phyloP scores from a whole-genome alignment of 352 stramenopile species.

The Phytophthora pini region DNA sequence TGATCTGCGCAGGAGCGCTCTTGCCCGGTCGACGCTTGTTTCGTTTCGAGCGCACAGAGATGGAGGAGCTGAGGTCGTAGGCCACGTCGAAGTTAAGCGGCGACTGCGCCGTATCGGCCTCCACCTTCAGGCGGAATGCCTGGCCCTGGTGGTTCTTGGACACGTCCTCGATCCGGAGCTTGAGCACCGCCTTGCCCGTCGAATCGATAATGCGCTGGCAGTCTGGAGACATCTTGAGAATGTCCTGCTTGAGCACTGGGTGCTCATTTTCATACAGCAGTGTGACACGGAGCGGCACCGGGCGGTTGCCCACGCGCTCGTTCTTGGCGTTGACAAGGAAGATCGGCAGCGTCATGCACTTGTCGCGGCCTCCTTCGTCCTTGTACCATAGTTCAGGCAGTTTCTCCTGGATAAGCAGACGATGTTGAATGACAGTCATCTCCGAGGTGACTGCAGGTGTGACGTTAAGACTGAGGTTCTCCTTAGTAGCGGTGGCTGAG shows the following conservation, averaged over 20 bases:
- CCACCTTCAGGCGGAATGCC: conserved; percentile 92
- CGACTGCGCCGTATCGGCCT: conserved; percentile 89
- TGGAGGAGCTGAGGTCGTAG: conserved; percentile 90
- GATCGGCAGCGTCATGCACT: conserved; percentile 87
- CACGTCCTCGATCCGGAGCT: conserved; percentile 95
- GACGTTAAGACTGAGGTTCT: conserved; percentile 53
- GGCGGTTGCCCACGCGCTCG: conserved; percentile 74
- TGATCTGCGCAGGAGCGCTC: conserved; percentile 55
- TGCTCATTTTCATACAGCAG: conserved; percentile 91
- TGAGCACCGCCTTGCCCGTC: conserved; percentile 83
- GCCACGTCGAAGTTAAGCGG: conserved; percentile 91
- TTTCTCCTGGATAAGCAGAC: conserved; percentile 84
- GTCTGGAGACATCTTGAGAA: conserved; percentile 91
- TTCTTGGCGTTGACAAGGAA: conserved; percentile 83
- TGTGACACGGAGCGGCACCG: conserved; percentile 79
- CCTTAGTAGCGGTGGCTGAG: conserved; percentile 61
- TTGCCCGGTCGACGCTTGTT: conserved; percentile 90
- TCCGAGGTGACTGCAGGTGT: conserved; percentile 72
- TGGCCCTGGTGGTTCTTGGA: conserved; percentile 98
- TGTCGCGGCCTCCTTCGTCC: conserved; percentile 84
- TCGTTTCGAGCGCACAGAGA: conserved; percentile 95
- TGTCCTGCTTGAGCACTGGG: conserved; percentile 94
- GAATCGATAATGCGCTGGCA: conserved; percentile 89
- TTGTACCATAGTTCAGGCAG: conserved; percentile 90
- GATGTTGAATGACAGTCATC: conserved; percentile 88